Base-by-base conservation (phyloP, 2,329 filamentous ascomycete genomes). In the Sporothrix brasiliensis region DNA sequence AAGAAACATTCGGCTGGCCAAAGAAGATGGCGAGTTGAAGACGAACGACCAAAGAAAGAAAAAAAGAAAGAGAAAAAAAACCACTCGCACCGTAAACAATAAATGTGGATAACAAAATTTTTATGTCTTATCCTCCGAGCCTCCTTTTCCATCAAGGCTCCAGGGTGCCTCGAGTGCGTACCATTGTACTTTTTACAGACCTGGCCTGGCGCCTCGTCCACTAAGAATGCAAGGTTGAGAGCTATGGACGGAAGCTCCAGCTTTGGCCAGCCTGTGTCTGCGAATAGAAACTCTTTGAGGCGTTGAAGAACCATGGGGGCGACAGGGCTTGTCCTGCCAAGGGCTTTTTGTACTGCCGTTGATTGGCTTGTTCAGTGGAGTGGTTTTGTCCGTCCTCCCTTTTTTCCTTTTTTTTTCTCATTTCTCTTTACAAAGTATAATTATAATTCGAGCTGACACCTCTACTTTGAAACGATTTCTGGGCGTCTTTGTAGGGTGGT, bases 31-130 rank as follows among this genome's bases (percentile, higher is more conserved):
- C 3, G 30, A 56, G 34, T 34, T 14, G 56, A 58, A 13, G 30
- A n/a, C 13, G 44, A 47, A 63, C 1, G 39, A 19, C 21, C 1
- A 21, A 21, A 21, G 21, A 4, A 16, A 39, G 24, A 66, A 41
- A 21, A 60, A 44, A n/a, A 67, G 39, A 52, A n/a, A 44, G n/a
- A 54, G 13, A 69, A 44, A 47, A 65, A 44, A 61, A 61, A 44
- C 44, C 24, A 27, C 39, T 39, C 58, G 58, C 58, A 39, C 39
- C 58, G 39, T 61, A 47, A 54, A 61, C 39, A 61, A 27, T 21
- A 61, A 61, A 47, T 61, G 68, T 63, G 58, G 60, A 69, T 69
- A 53, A 47, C 58, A 61, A 63, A 30, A 47, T 24, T 10, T 27
- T 14, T 5, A 39, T 27, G 27, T 63, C 58, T 61, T 47, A 63